These are phyloP conservation scores for Tirmania nivea DNA, from an alignment of 495 filamentous ascomycete species.

Conservation along the genomic window DNA sequence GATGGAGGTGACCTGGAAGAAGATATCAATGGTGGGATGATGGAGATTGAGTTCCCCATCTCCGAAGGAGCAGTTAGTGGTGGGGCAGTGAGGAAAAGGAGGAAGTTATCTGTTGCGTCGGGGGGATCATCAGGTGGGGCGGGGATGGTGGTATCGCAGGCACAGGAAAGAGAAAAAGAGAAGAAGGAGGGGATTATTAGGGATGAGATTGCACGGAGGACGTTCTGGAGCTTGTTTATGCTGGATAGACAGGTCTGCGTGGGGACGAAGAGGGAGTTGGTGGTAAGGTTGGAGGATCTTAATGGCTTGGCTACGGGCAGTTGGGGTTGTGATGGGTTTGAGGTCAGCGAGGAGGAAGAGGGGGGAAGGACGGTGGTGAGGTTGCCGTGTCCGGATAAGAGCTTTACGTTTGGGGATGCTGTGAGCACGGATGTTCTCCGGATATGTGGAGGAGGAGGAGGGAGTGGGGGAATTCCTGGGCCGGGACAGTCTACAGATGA, in stretches of 20 bases:
- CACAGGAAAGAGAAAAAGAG: constrained; percentile 16
- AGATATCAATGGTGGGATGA: background rate
- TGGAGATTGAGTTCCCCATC: background rate
- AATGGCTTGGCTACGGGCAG: background rate
- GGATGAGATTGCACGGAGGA: constrained; percentile 57
- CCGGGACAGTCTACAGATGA: background rate
- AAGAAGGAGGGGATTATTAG: constrained; percentile 33
- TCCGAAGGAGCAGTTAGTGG: background rate
- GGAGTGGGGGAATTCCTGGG: background rate
- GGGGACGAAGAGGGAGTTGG: constrained; percentile 27
- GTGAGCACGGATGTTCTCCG: constrained; percentile 32
- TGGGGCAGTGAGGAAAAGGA: background rate
- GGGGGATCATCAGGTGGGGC: constrained; percentile 14
- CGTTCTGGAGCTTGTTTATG: constrained; percentile 71
- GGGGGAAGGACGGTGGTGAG: constrained; percentile 26
- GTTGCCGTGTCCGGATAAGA: constrained; percentile 42
- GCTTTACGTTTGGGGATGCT: constrained; percentile 48
- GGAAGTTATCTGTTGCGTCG: constrained; percentile 25
- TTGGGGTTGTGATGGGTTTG: background rate
- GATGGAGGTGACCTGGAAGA: background rate
- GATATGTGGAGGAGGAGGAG: constrained; percentile 2
- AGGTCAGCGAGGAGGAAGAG: background rate
- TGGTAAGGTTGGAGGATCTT: background rate
- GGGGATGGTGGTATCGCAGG: constrained; percentile 18
- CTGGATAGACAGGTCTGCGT: constrained; percentile 60